Evolutionary conservation across 768 basidiomycete species (phyloP), one percentile per base, ranked within the genome.

Genomic region (Tephrocybe sp.): DNA sequence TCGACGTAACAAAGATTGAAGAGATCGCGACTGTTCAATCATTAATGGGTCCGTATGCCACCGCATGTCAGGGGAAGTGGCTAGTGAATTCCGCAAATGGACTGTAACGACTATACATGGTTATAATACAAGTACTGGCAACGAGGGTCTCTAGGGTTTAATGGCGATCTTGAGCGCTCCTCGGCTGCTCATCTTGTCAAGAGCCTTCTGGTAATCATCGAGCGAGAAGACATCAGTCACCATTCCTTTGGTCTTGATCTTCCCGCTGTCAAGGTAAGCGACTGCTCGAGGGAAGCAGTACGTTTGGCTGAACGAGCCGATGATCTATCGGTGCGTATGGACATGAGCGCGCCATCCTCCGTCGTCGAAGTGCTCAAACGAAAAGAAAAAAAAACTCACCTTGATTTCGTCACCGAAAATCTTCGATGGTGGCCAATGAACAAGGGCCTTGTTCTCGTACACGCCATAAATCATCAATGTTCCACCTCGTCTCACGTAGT

Each of bases 261-360:
- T 93, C 6, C 89, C 88, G 55, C 82, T 81, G 59, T 95, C 92
- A 16, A 95, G 81, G 64, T 94, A 94, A 11, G 84, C 88, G 29
- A 95, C 82, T 2, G 92, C 91, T 4, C 92, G 84, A 37, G 91
- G 90, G 84, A 95, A 94, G 67, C 91, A 93, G 69, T 74, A 84
- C 1, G 84, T 84, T 57, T 94, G 92, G 8, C 91, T 87, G 73
- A 93, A 94, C 1, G 91, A 94, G 11, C 91, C 91, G 51, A 93
- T 89, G 57, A 93, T 92, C 87, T 90, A 30, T 24, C 30, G 15
- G 4, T 11, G 29, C 31, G 40, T 15, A 38, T n/a, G 54, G 29
- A 59, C 40, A 7, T 22, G 25, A 9, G 29, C 12, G 29, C 6
- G 29, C 29, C 12, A 12, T 3, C 10, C 16, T 30, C 9, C 7